These are phyloP conservation scores for Pseudocercospora ulei DNA, from an alignment of 2,329 filamentous ascomycete genomes.

Conservation along the genomic window DNA sequence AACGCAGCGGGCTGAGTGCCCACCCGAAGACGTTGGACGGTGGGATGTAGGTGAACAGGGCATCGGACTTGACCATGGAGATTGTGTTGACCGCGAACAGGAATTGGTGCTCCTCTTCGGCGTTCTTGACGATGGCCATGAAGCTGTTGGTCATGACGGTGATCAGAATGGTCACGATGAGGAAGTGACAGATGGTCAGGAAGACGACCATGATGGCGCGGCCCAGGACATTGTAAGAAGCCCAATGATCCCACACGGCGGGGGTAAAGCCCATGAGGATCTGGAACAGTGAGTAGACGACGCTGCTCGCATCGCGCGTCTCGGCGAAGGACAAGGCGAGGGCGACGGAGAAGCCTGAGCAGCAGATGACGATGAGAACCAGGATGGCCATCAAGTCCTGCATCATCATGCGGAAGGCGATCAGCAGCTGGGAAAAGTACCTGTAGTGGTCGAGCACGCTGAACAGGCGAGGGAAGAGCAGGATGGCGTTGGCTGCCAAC, in stretches of 20 bases:
- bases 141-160: slow-evolving; percentile 95
- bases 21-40: slow-evolving; percentile 87
- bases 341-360: slow-evolving; percentile 91
- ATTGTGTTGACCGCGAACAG: slow-evolving; percentile 94
- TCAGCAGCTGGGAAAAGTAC: slow-evolving; percentile 89
- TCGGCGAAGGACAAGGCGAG: slow-evolving; percentile 72
- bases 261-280: slow-evolving; percentile 93
- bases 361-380: slow-evolving; percentile 72
- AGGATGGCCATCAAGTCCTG: slow-evolving; percentile 78
- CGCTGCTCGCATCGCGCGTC: slow-evolving; percentile 58
- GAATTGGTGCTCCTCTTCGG: slow-evolving; percentile 84
- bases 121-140: slow-evolving; percentile 88
- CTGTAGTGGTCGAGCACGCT: slow-evolving; percentile 89
- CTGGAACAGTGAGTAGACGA: slow-evolving; percentile 89
- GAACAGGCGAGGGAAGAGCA: slow-evolving; percentile 83
- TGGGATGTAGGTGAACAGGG: slow-evolving; percentile 84
- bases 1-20: slow-evolving; percentile 74
- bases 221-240: slow-evolving; percentile 68
- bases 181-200: slow-evolving; percentile 87
- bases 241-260: slow-evolving; percentile 85
- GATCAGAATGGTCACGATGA: slow-evolving; percentile 87
- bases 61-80: slow-evolving; percentile 97
- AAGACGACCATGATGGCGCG: slow-evolving; percentile 68
- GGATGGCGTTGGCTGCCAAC: slow-evolving; percentile 79
- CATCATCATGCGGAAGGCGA: slow-evolving; percentile 90